These are phyloP conservation scores for Erodium trifolium DNA, from an alignment of 441 rosid species.

Conservation along the genomic window DNA sequence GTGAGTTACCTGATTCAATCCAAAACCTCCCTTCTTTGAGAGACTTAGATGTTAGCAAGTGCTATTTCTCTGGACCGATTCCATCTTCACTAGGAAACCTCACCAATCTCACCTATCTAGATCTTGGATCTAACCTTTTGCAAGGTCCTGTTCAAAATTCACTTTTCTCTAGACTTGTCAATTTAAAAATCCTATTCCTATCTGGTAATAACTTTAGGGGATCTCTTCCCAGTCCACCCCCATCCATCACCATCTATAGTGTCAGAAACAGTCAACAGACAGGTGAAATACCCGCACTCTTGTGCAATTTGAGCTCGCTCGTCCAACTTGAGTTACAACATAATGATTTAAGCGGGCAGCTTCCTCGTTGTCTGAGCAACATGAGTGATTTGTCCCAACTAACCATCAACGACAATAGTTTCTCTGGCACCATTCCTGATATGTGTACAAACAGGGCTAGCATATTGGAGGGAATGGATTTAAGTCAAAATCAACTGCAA, in stretches of 20 bases:
- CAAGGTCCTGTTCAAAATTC: slow-evolving; percentile 25
- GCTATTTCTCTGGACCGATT: slow-evolving; percentile 12
- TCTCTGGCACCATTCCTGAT: slow-evolving; percentile 24
- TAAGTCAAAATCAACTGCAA: slow-evolving; percentile 18
- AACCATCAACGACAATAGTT: neutral
- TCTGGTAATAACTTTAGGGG: neutral
- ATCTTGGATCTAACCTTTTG: slow-evolving; percentile 10
- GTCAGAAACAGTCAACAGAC: too few species aligned
- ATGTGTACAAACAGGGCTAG: slow-evolving; percentile 3
- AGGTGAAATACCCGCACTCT: too few species aligned
- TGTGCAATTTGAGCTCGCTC: too few species aligned
- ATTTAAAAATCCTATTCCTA: neutral
- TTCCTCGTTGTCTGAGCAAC: too few species aligned
- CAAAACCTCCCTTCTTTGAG: slow-evolving; percentile 12
- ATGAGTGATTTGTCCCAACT: too few species aligned
- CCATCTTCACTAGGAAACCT: slow-evolving; percentile 15
- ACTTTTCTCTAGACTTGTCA: neutral
- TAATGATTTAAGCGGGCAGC: too few species aligned
- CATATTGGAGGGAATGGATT: slow-evolving; percentile 17
- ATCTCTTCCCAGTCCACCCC: too few species aligned
- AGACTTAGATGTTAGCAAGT: neutral
- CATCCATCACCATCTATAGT: too few species aligned
- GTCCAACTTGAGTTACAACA: too few species aligned
- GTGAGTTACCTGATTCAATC: slow-evolving; percentile 19
- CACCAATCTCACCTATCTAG: neutral